These are phyloP conservation scores for Neurospora discreta DNA, from an alignment of 495 filamentous ascomycete species.

Conservation along the genomic window DNA sequence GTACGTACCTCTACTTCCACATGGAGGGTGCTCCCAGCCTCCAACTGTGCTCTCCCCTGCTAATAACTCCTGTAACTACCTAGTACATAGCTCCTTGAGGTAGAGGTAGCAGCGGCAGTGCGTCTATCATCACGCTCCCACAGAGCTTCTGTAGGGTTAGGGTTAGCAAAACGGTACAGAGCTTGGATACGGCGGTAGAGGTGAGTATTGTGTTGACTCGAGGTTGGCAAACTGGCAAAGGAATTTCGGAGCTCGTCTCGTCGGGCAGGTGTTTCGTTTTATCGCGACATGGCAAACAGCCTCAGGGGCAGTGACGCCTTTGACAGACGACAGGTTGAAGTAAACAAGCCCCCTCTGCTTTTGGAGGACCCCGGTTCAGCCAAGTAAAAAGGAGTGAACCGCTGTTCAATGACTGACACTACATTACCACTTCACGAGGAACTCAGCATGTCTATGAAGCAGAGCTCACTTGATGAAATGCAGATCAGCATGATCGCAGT, in stretches of 20 bases:
- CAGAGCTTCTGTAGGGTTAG: neutral
- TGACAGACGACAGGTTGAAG: neutral
- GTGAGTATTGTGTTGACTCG: neutral
- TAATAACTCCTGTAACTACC: neutral
- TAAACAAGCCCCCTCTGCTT: neutral
- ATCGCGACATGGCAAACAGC: neutral
- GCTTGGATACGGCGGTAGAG: neutral
- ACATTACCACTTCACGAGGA: neutral
- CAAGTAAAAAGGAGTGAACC: neutral
- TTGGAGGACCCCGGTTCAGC: neutral
- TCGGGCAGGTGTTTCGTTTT: neutral
- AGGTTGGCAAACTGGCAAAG: neutral
- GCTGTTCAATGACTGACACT: neutral
- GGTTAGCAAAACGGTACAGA: no score
- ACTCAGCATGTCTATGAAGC: neutral
- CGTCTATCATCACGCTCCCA: neutral
- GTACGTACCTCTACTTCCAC: no score
- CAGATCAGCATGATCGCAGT: neutral
- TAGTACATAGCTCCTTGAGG: no score
- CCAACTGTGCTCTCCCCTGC: neutral
- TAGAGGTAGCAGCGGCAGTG: no score
- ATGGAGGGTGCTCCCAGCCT: constrained; percentile 14
- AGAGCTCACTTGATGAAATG: neutral
- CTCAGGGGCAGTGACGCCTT: neutral
- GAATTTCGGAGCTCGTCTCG: neutral